phyloP scores from a whole-genome alignment of 331 rosid genomes.

The Malus hybrid region DNA sequence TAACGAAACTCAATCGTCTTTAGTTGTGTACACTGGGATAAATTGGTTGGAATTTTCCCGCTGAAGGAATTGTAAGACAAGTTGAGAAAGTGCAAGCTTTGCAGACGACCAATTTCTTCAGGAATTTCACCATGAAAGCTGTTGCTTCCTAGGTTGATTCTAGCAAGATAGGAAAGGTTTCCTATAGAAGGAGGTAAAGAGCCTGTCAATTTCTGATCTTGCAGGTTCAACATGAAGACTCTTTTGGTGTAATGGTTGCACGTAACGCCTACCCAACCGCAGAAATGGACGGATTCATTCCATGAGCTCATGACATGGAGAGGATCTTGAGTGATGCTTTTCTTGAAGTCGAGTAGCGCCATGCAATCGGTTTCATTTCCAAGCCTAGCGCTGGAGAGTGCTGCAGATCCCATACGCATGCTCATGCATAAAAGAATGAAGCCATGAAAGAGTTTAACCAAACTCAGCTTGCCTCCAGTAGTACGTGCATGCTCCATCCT shows the following conservation, averaged over 20 bases:
- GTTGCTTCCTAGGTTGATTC: constrained; percentile 20
- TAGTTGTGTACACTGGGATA: constrained; percentile 26
- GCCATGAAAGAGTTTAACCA: neutral
- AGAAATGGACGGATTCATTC: neutral
- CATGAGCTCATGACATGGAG: neutral
- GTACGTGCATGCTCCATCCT: neutral
- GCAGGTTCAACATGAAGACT: constrained; percentile 24
- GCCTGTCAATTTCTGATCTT: constrained; percentile 3
- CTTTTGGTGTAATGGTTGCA: constrained; percentile 31
- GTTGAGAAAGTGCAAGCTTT: constrained; percentile 14
- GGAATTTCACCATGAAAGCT: constrained; percentile 37
- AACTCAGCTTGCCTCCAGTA: neutral
- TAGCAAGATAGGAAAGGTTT: constrained; percentile 35
- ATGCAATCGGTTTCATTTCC: constrained; percentile 31
- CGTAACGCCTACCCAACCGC: constrained; percentile 38
- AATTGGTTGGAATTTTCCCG: constrained; percentile 36
- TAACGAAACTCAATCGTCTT: neutral
- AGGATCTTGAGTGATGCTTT: constrained; percentile 25
- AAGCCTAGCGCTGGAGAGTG: neutral
- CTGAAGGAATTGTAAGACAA: constrained; percentile 12
- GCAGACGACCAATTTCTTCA: constrained; percentile 26
- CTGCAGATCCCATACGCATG: neutral
- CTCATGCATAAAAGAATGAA: neutral
- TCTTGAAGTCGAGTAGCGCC: constrained; percentile 36
- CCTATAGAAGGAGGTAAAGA: constrained; percentile 35